Conservation (phyloP, 257 asterid species). For the Hygrophila difformis region DNA sequence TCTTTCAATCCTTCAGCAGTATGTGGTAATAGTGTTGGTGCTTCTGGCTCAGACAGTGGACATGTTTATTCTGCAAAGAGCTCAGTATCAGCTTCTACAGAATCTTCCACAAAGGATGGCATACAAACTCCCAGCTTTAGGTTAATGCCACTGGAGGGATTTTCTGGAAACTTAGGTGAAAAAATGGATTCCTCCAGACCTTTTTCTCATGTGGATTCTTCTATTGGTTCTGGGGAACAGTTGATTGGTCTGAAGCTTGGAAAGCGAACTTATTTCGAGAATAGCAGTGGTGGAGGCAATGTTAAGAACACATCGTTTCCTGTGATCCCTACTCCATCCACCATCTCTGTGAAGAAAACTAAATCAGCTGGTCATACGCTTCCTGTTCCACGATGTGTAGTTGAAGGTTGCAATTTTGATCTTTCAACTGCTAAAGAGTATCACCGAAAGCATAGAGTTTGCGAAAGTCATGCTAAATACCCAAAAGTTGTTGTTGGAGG, state of each 20-base stretch:
- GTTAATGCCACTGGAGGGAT: constrained; percentile 31
- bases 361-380: constrained; percentile 36
- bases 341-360: constrained; percentile 35
- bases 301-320: constrained; percentile 36
- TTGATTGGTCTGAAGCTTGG: constrained; percentile 74
- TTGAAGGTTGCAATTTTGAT: constrained; percentile 77
- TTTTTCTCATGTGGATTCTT: constrained; percentile 41
- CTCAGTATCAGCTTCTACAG: constrained; percentile 67
- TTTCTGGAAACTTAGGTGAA: constrained; percentile 23
- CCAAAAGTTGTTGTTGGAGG: constrained; percentile 65
- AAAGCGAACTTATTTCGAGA: constrained; percentile 72
- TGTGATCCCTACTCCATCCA: constrained; percentile 35
- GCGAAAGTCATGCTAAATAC: constrained; percentile 71
- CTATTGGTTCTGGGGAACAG: constrained; percentile 49
- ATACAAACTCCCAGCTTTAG: constrained; percentile 32
- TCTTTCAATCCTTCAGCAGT: constrained; percentile 55
- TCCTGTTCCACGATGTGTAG: constrained; percentile 47
- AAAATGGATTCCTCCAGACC: constrained; percentile 25
- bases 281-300: constrained; percentile 31
- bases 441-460: constrained; percentile 83
- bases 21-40: constrained; percentile 42
- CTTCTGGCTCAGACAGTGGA: constrained; percentile 56
- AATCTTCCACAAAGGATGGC: constrained; percentile 50
- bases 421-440: constrained; percentile 77
- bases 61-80: constrained; percentile 70